These are phyloP conservation scores for Paraphoma chrysanthemicola DNA, from an alignment of 2,329 filamentous ascomycete species.

Conservation along the genomic window DNA sequence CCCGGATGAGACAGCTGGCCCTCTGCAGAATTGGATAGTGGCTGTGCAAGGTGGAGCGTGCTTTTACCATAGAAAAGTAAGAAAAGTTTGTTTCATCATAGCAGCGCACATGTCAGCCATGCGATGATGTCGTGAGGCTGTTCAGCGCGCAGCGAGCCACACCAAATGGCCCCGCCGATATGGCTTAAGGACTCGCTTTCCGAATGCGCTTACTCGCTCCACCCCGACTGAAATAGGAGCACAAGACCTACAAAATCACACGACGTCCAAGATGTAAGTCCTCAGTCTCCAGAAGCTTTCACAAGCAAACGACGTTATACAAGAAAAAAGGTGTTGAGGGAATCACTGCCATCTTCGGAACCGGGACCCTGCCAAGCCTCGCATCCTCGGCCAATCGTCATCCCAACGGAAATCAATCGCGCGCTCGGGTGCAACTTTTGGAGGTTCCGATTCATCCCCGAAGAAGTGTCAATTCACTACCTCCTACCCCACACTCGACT, in stretches of 20 bases:
- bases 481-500: conserved; percentile 7
- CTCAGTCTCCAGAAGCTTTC: background rate
- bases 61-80: no score
- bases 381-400: conserved; percentile 20
- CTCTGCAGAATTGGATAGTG: background rate
- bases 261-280: background rate
- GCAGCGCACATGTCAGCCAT: no score
- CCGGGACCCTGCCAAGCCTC: conserved; percentile 29
- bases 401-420: conserved; percentile 10
- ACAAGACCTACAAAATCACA: conserved; percentile 2
- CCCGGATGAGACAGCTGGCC: background rate
- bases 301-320: background rate
- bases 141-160: background rate
- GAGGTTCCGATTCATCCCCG: conserved; percentile 14
- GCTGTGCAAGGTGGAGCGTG: no score
- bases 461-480: conserved; percentile 8
- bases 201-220: conserved; percentile 24
- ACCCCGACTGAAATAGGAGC: conserved; percentile 1
- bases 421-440: conserved; percentile 18
- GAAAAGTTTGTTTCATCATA: no score
- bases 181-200: conserved; percentile 23
- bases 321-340: background rate
- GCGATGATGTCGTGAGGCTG: no score
- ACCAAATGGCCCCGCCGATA: conserved; percentile 5
- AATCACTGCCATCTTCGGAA: conserved; percentile 4